A percentile compares a stretch with the other conserved stretches of the same genome.
Evolutionary conservation across 2,329 filamentous ascomycete species (phyloP).

Genomic region (Rhynchosporium agropyri): DNA sequence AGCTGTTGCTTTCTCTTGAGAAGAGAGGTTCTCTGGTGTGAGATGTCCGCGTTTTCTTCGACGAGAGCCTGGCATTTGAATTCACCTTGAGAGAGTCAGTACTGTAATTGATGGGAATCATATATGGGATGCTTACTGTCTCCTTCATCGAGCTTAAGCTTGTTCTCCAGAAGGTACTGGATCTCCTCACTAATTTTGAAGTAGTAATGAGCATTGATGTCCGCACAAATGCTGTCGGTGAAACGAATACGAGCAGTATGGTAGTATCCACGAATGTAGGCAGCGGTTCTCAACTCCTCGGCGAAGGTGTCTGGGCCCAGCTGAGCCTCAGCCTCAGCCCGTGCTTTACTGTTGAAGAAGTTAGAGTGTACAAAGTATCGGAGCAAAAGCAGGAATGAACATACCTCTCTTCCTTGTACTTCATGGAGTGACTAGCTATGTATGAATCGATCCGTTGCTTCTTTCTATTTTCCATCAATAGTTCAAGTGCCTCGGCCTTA

Average conservation of each 20-base stretch:
- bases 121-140: conserved; percentile 6
- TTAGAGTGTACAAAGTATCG: no score
- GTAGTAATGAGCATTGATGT: conserved; percentile 18
- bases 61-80: neutral
- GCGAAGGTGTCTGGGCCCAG: conserved; percentile 61
- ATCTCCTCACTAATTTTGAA: conserved; percentile 11
- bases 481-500: conserved; percentile 49
- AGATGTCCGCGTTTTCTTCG: neutral
- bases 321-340: conserved; percentile 33
- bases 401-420: neutral
- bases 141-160: conserved; percentile 15
- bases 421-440: conserved; percentile 20
- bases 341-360: neutral
- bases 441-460: conserved; percentile 52
- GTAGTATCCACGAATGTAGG: conserved; percentile 70
- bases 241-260: conserved; percentile 66
- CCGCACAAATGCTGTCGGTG: conserved; percentile 50
- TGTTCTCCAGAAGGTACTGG: conserved; percentile 11
- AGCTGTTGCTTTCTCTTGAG: conserved; percentile 6
- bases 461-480: conserved; percentile 53
- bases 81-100: neutral
- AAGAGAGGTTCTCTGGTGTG: neutral
- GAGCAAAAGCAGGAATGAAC: no score
- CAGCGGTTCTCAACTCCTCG: conserved; percentile 62
- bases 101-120: neutral